These are phyloP conservation scores for Blastobotrys petasosporus DNA, from an alignment of 1,139 yeast species.

Conservation along the genomic window DNA sequence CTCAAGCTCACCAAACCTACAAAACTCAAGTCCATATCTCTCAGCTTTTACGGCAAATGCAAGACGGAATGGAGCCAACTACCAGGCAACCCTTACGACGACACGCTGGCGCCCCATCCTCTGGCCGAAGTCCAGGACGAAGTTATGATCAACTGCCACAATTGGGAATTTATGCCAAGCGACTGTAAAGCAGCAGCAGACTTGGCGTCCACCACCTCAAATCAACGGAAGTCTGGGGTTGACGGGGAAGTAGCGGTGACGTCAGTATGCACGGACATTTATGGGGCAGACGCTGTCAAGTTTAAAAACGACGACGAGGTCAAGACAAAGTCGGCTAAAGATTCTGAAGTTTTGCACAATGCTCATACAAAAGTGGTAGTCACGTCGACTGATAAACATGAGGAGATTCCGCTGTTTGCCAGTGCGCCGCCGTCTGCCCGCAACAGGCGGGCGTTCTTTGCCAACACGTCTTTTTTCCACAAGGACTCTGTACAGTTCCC, in stretches of 20 bases:
- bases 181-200: slow-evolving; percentile 17
- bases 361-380: slow-evolving; percentile 14
- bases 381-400: background rate
- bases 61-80: slow-evolving; percentile 73
- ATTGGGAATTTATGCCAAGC: slow-evolving; percentile 33
- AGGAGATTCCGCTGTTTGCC: slow-evolving; percentile 13
- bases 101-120: slow-evolving; percentile 18
- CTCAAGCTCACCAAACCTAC: slow-evolving; percentile 66
- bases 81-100: slow-evolving; percentile 18
- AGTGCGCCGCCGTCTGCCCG: background rate
- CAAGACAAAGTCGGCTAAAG: slow-evolving; percentile 17
- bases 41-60: slow-evolving; percentile 61
- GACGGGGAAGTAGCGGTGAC: slow-evolving; percentile 21
- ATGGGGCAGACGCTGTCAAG: slow-evolving; percentile 33
- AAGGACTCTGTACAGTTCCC: slow-evolving; percentile 36
- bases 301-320: slow-evolving; percentile 21
- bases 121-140: slow-evolving; percentile 32
- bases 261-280: slow-evolving; percentile 29
- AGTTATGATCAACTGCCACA: slow-evolving; percentile 30
- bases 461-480: slow-evolving; percentile 13
- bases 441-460: slow-evolving; percentile 5
- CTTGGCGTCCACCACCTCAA: slow-evolving; percentile 3
- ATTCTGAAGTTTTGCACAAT: slow-evolving; percentile 16
- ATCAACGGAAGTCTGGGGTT: too few relatives aligned
- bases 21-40: slow-evolving; percentile 55